Conservation (phyloP, 2,329 filamentous ascomycete genomes). For the Thermomyces lanuginosus region DNA sequence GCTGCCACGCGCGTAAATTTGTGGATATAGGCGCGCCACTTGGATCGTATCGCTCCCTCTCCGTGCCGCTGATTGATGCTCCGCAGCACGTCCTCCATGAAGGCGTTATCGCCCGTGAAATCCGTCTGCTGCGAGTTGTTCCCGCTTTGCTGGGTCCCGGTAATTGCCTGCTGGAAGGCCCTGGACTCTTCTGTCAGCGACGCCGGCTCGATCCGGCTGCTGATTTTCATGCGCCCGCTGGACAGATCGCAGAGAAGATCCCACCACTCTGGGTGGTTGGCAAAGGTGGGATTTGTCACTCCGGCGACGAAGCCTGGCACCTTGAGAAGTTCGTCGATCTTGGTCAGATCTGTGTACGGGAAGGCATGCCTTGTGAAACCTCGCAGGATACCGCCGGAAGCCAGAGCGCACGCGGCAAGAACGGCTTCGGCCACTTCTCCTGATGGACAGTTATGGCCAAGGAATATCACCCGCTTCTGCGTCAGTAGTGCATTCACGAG, state of each 20-base stretch:
- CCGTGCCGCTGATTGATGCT: slow-evolving; percentile 77
- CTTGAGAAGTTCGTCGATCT: slow-evolving; percentile 89
- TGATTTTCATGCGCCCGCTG: slow-evolving; percentile 87
- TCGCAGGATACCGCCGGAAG: slow-evolving; percentile 76
- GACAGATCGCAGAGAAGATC: slow-evolving; percentile 87
- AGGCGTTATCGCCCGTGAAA: slow-evolving; percentile 69
- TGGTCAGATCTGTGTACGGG: slow-evolving; percentile 93
- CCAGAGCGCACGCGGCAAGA: slow-evolving; percentile 84
- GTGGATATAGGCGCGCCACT: slow-evolving; percentile 87
- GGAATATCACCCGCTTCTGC: slow-evolving; percentile 89
- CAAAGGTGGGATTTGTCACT: slow-evolving; percentile 93
- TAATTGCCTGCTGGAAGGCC: slow-evolving; percentile 65
- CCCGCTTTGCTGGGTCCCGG: slow-evolving; percentile 11
- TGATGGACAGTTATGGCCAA: slow-evolving; percentile 87
- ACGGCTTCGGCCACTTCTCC: slow-evolving; percentile 97
- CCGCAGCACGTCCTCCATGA: slow-evolving; percentile 71
- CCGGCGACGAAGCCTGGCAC: slow-evolving; percentile 96
- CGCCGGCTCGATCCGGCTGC: slow-evolving; percentile 66
- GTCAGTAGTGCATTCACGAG: slow-evolving; percentile 88
- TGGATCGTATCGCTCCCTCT: slow-evolving; percentile 75
- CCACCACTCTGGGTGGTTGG: slow-evolving; percentile 94
- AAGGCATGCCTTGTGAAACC: slow-evolving; percentile 95
- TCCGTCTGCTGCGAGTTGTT: slow-evolving; percentile 33
- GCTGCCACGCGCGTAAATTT: slow-evolving; percentile 87
- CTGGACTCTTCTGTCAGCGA: slow-evolving; percentile 67